phyloP scores from a whole-genome alignment of 2,329 filamentous ascomycete species.

The Trematosphaeria pertusa region DNA sequence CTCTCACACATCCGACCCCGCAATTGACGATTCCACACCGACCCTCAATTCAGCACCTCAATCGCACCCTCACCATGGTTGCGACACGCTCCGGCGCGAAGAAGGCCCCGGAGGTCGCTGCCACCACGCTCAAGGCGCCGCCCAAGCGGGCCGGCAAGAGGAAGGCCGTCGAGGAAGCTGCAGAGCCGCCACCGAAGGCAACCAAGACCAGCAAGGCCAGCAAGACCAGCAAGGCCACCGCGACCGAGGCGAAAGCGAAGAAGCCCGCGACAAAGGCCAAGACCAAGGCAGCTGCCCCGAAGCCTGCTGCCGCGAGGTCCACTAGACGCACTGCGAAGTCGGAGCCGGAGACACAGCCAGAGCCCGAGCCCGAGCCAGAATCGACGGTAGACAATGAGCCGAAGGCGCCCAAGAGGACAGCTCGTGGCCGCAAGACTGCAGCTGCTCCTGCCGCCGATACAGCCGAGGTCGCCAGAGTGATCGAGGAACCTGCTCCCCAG shows the following conservation, averaged over 20 bases:
- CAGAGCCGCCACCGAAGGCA: conserved; percentile 9
- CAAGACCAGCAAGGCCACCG: conserved; percentile 28
- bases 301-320: conserved; percentile 15
- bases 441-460: not conserved
- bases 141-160: conserved; percentile 41
- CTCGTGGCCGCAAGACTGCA: conserved; percentile 29
- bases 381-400: conserved; percentile 16
- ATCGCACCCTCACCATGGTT: conserved; percentile 43
- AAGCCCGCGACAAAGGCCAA: conserved; percentile 18
- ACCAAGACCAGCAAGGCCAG: conserved; percentile 30
- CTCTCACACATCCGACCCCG: not conserved
- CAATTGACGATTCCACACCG: too few species aligned
- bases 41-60: too few species aligned
- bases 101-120: conserved; percentile 28
- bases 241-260: conserved; percentile 10
- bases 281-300: conserved; percentile 23
- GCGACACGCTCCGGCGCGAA: conserved; percentile 40
- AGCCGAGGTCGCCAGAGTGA: not conserved
- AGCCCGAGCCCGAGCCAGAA: conserved; percentile 20
- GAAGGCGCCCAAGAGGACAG: conserved; percentile 31
- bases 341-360: conserved; percentile 22
- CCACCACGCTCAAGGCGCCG: conserved; percentile 37
- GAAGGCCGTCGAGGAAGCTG: conserved; percentile 33
- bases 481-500: conserved; percentile 16
- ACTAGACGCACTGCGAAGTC: conserved; percentile 29